Evolutionary conservation across 1,139 yeast genomes (phyloP).

Genomic region (Kodamaea sp.): DNA sequence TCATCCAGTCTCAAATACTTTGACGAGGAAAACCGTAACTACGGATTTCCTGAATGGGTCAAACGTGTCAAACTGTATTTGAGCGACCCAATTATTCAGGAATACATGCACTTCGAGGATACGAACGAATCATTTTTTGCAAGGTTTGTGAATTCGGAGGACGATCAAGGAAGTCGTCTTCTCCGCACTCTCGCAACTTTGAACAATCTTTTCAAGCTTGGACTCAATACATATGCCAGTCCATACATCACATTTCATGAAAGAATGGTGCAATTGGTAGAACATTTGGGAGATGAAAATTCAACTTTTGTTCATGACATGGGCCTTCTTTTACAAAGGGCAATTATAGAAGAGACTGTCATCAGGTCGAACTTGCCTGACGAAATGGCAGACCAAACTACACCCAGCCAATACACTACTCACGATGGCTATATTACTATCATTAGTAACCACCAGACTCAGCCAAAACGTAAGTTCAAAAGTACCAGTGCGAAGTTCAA

Average conservation of each 20-base stretch:
- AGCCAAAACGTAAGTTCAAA: slow-evolving; percentile 22
- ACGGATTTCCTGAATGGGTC: slow-evolving; percentile 42
- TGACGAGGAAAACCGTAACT: slow-evolving; percentile 56
- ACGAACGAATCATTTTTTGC: slow-evolving; percentile 26
- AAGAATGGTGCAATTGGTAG: slow-evolving; percentile 48
- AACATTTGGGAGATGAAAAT: slow-evolving; percentile 41
- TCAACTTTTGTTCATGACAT: slow-evolving; percentile 30
- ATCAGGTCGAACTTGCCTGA: slow-evolving; percentile 50
- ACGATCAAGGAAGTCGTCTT: slow-evolving; percentile 3
- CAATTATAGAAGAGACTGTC: slow-evolving; percentile 57
- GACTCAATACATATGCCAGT: slow-evolving; percentile 53
- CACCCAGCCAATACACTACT: slow-evolving; percentile 16
- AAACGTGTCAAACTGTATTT: slow-evolving; percentile 11
- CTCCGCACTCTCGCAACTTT: slow-evolving; percentile 34
- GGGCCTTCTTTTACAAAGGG: slow-evolving; percentile 47
- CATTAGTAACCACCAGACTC: slow-evolving; percentile 20
- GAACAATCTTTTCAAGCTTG: slow-evolving; percentile 2
- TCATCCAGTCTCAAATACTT: slow-evolving; percentile 55
- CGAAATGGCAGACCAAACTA: slow-evolving; percentile 47
- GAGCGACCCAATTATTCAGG: slow-evolving; percentile 12
- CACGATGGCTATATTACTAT: slow-evolving; percentile 4
- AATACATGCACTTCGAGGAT: slow-evolving; percentile 12
- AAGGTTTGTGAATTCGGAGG: slow-evolving; percentile 16
- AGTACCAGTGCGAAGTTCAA: slow-evolving; percentile 57
- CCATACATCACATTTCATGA: slow-evolving; percentile 50